A percentile compares a stretch with the other conserved stretches of the same genome.
These are phyloP conservation scores for Colletotrichum coccodes DNA, from an alignment of 2,329 filamentous ascomycete species.

Conservation along the genomic window DNA sequence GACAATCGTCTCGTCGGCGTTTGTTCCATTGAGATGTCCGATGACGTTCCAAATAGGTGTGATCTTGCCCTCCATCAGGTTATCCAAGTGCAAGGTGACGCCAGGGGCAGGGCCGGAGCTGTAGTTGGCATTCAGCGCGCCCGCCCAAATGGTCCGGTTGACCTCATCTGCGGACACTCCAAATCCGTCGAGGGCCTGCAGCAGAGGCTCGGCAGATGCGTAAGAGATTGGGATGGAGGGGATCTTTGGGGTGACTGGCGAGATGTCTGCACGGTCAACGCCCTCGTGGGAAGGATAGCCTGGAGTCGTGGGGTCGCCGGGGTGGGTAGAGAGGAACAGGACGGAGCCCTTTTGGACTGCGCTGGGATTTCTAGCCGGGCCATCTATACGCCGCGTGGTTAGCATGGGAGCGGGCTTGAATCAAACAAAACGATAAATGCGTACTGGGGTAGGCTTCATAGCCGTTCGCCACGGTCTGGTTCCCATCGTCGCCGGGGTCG, in stretches of 20 bases:
- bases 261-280: constrained; percentile 70
- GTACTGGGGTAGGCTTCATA: constrained; percentile 73
- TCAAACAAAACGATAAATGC: background rate
- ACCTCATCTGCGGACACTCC: constrained; percentile 76
- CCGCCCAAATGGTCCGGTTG: constrained; percentile 67
- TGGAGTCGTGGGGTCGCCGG: constrained; percentile 80
- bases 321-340: constrained; percentile 69
- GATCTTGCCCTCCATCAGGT: constrained; percentile 73
- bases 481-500: constrained; percentile 81
- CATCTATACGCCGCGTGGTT: constrained; percentile 45
- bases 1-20: constrained; percentile 79
- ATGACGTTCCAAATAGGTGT: constrained; percentile 83
- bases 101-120: constrained; percentile 59
- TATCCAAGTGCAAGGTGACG: constrained; percentile 71
- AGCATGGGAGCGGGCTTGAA: background rate
- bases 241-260: constrained; percentile 75
- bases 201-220: constrained; percentile 76
- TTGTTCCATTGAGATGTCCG: constrained; percentile 81
- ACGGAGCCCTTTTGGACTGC: constrained; percentile 83
- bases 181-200: constrained; percentile 82
- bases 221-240: constrained; percentile 87
- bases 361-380: constrained; percentile 80
- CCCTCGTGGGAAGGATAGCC: constrained; percentile 84
- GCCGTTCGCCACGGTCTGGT: constrained; percentile 79
- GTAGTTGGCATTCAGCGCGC: constrained; percentile 56